These are phyloP conservation scores for Crepidotus variabilis DNA, from an alignment of 768 basidiomycete genomes.

Conservation along the genomic window DNA sequence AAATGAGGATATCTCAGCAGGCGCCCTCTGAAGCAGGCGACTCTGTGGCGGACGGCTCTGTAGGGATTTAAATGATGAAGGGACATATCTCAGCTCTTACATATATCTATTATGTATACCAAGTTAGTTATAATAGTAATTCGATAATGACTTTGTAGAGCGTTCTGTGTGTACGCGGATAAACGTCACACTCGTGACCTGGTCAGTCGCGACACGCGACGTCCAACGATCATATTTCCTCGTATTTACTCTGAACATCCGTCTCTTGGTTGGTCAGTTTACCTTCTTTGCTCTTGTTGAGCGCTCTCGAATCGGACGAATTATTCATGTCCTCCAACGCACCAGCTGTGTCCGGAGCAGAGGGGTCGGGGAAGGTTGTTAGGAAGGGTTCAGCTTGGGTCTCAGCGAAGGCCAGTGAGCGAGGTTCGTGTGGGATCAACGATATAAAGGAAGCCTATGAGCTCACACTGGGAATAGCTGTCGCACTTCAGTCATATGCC, in stretches of 20 bases:
- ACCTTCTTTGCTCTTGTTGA: background rate
- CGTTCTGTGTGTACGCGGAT: background rate
- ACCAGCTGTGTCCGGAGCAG: conserved; percentile 25
- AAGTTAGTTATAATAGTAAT: background rate
- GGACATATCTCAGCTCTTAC: background rate
- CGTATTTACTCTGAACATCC: background rate
- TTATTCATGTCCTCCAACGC: conserved; percentile 21
- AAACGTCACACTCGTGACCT: background rate
- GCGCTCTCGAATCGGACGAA: background rate
- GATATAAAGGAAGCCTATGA: background rate
- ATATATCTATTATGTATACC: background rate
- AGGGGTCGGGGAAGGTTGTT: conserved; percentile 28
- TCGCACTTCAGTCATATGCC: conserved; percentile 52
- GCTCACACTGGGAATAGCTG: conserved; percentile 27
- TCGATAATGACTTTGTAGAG: background rate
- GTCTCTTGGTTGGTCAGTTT: background rate
- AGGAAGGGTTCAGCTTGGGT: conserved; percentile 39
- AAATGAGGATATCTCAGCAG: conserved; percentile 61
- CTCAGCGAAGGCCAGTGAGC: conserved; percentile 43
- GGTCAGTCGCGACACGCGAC: background rate
- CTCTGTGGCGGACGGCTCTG: conserved; percentile 34
- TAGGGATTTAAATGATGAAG: conserved; percentile 18
- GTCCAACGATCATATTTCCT: background rate
- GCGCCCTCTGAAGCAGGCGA: conserved; percentile 52
- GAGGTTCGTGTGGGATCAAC: conserved; percentile 34